Conservation (phyloP, 2,329 filamentous ascomycete genomes). For the Polychaeton citri region DNA sequence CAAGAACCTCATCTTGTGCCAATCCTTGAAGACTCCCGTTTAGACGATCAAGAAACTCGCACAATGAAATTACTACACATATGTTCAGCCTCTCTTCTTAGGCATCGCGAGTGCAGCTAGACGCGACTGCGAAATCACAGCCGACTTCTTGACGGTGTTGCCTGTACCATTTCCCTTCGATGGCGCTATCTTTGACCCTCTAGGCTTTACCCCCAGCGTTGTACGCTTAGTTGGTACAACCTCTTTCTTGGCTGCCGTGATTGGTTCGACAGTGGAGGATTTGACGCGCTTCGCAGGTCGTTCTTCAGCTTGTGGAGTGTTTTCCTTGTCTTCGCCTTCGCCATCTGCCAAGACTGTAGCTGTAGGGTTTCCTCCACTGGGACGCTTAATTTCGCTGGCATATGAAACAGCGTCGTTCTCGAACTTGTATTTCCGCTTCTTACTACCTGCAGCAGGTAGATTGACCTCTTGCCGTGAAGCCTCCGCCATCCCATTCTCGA, state of each 20-base stretch:
- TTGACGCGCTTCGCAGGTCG: conserved; percentile 18
- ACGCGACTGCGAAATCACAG: not conserved
- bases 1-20: too few relatives aligned
- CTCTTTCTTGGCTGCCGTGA: conserved; percentile 4
- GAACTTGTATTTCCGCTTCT: conserved; percentile 32
- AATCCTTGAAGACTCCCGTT: too few relatives aligned
- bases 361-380: not conserved
- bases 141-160: conserved; percentile 6
- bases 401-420: conserved; percentile 23
- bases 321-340: conserved; percentile 17
- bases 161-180: conserved; percentile 1
- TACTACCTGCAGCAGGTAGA: conserved; percentile 13
- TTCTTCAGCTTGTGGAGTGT: conserved; percentile 3
- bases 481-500: conserved; percentile 2
- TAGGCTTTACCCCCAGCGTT: conserved; percentile 21
- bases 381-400: conserved; percentile 2
- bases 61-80: too few relatives aligned
- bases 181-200: conserved; percentile 10
- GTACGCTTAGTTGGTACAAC: conserved; percentile 10
- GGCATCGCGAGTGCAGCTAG: not conserved
- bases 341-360: conserved; percentile 32
- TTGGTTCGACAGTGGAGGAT: conserved; percentile 4
- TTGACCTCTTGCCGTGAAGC: not conserved
- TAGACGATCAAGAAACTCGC: too few relatives aligned
- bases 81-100: not conserved